phyloP scores from a whole-genome alignment of 768 basidiomycete genomes.

The Saitozyma sp. region DNA sequence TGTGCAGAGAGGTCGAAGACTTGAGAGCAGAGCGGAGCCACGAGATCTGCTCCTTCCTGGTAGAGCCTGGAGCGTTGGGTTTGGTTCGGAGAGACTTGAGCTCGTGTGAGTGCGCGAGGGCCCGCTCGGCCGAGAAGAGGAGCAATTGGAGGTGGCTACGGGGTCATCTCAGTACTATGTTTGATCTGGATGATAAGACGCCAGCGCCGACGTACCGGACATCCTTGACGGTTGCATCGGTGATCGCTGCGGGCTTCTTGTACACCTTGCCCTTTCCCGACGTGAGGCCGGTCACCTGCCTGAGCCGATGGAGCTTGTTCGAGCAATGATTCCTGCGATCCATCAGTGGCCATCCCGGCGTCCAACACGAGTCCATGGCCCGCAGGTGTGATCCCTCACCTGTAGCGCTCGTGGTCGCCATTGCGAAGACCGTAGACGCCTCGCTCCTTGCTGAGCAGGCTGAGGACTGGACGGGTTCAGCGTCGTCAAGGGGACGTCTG shows the following conservation, averaged over 20 bases:
- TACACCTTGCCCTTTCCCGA: conserved; percentile 88
- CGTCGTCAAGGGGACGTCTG: neutral
- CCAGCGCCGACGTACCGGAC: conserved; percentile 67
- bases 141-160: conserved; percentile 61
- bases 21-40: conserved; percentile 43
- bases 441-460: conserved; percentile 82
- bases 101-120: conserved; percentile 86
- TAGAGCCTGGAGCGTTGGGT: conserved; percentile 51
- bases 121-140: conserved; percentile 86
- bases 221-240: conserved; percentile 70
- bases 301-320: conserved; percentile 82
- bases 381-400: conserved; percentile 57
- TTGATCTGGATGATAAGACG: neutral
- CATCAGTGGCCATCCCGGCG: neutral
- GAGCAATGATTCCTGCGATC: conserved; percentile 80
- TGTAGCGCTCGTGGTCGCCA: conserved; percentile 81
- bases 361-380: neutral
- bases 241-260: conserved; percentile 73
- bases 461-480: conserved; percentile 63
- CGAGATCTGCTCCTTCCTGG: conserved; percentile 42
- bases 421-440: conserved; percentile 87
- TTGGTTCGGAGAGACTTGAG: conserved; percentile 60
- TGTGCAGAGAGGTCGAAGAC: conserved; percentile 37
- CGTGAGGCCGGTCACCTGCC: conserved; percentile 78
- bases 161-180: neutral